A percentile compares a stretch with the other conserved stretches of the same genome.
phyloP scores from a whole-genome alignment of 768 basidiomycete genomes.

The Rubroboletus pulcherrimus region DNA sequence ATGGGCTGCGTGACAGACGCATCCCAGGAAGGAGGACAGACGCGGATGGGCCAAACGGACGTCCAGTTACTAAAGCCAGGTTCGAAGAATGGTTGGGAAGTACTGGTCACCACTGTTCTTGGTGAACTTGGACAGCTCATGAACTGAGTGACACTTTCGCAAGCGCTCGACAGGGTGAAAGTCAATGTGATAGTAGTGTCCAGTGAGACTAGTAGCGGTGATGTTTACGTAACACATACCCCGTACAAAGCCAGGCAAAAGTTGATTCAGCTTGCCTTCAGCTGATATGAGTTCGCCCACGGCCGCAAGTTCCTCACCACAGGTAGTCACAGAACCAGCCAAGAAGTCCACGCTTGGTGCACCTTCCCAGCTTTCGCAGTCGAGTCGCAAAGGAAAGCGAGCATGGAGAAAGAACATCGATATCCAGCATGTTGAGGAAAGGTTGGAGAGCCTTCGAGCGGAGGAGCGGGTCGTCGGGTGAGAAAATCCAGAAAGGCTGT shows the following conservation, averaged over 20 bases:
- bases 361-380: slow-evolving; percentile 43
- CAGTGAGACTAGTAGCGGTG: background rate
- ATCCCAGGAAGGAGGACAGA: background rate
- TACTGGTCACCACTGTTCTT: background rate
- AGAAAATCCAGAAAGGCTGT: slow-evolving; percentile 8
- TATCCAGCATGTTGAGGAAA: slow-evolving; percentile 71
- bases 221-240: slow-evolving; percentile 4
- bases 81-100: background rate
- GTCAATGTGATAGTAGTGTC: background rate
- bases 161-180: background rate
- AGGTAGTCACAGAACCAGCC: slow-evolving; percentile 1
- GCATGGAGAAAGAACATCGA: slow-evolving; percentile 95
- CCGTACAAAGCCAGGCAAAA: background rate
- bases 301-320: background rate
- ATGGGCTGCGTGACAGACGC: background rate
- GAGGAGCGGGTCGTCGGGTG: slow-evolving; percentile 83
- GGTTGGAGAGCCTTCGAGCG: slow-evolving; percentile 69
- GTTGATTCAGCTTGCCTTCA: background rate
- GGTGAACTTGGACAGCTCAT: background rate
- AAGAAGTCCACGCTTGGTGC: slow-evolving; percentile 21
- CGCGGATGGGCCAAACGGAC: background rate
- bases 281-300: slow-evolving; percentile 9
- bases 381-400: slow-evolving; percentile 85
- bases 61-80: background rate
- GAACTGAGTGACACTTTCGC: background rate